phyloP scores from a whole-genome alignment of 768 basidiomycete species.

The Collybiopsis confluens region DNA sequence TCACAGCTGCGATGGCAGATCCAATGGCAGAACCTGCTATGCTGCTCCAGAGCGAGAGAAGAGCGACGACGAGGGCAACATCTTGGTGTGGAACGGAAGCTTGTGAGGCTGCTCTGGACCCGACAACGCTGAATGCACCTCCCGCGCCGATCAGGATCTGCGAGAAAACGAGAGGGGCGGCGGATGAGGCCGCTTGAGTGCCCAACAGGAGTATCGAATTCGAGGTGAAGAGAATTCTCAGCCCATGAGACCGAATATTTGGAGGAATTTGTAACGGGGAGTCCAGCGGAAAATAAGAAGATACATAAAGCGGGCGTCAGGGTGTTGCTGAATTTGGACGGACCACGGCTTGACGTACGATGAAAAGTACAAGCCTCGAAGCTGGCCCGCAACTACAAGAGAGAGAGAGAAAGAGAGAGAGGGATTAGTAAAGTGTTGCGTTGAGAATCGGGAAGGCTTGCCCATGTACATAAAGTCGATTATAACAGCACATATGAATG shows the following conservation, averaged over 20 bases:
- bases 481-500: conserved; percentile 11
- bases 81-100: conserved; percentile 47
- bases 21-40: conserved; percentile 42
- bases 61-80: conserved; percentile 41
- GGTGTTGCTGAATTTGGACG: conserved; percentile 29
- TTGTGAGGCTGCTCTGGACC: conserved; percentile 41
- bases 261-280: conserved; percentile 42
- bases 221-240: conserved; percentile 25
- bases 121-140: conserved; percentile 44
- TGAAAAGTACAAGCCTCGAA: conserved; percentile 11
- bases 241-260: conserved; percentile 31
- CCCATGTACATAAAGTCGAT: conserved; percentile 14
- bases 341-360: conserved; percentile 26
- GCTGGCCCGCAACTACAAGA: conserved; percentile 9
- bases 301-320: conserved; percentile 40
- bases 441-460: conserved; percentile 11
- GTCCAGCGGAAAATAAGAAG: conserved; percentile 39
- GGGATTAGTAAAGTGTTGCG: background rate
- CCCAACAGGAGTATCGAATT: conserved; percentile 24
- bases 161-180: conserved; percentile 36
- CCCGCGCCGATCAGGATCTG: conserved; percentile 49
- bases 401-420: too few relatives aligned
- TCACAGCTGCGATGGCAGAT: conserved; percentile 30
- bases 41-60: conserved; percentile 47
- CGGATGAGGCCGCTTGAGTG: conserved; percentile 13